These are phyloP conservation scores for Achaetomiella virescens DNA, from an alignment of 495 filamentous ascomycete species.

Conservation along the genomic window DNA sequence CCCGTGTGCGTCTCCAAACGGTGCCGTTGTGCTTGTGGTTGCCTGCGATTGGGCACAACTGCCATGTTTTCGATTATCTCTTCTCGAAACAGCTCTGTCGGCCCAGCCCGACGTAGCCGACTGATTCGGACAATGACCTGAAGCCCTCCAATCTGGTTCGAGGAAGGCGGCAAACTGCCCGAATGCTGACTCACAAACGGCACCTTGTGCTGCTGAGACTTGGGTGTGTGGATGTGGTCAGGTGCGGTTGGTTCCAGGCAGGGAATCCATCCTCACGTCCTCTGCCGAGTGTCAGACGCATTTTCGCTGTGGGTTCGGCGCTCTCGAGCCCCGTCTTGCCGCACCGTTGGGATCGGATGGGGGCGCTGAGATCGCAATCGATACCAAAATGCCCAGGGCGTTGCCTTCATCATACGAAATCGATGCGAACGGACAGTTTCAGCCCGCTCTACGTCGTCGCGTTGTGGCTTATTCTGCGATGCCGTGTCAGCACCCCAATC, in stretches of 20 bases:
- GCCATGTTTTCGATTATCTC: too few relatives aligned
- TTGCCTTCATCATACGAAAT: background rate
- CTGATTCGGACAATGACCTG: background rate
- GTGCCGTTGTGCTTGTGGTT: background rate
- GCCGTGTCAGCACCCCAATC: too few relatives aligned
- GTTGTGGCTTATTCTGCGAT: too few relatives aligned
- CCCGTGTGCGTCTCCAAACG: too few relatives aligned
- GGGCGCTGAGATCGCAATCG: background rate
- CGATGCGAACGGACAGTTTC: too few relatives aligned
- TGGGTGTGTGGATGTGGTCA: background rate
- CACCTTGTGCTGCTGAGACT: background rate
- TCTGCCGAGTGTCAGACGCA: too few relatives aligned
- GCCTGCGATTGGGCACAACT: background rate
- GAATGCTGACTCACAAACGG: conserved; percentile 3
- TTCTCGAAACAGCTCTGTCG: background rate
- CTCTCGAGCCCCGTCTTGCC: background rate
- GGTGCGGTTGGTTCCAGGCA: background rate
- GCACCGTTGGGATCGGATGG: background rate
- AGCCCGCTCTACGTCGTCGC: too few relatives aligned
- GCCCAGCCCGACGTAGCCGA: background rate
- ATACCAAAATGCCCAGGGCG: background rate
- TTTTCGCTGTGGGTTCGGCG: too few relatives aligned
- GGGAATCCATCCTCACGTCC: too few relatives aligned
- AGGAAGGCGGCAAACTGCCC: background rate
- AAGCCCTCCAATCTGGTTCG: background rate